Evolutionary conservation across 192 early-diverging fungal genomes (phyloP).

Genomic region (Backusella circina): DNA sequence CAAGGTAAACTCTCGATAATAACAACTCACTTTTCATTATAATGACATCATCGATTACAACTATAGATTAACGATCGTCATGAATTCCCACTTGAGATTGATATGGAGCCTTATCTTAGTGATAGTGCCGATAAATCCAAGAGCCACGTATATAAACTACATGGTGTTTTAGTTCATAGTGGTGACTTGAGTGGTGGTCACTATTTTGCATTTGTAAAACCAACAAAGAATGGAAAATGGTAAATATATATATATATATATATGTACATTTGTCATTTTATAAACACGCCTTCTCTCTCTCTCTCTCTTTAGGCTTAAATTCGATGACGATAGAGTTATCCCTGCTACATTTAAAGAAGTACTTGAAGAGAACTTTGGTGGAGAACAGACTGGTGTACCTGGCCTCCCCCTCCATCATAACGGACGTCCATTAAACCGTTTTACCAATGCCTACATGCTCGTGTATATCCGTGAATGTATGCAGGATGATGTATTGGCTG

Average conservation of each 20-base stretch:
- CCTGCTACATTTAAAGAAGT: slow-evolving; percentile 79
- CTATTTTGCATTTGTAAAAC: slow-evolving; percentile 89
- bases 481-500: slow-evolving; percentile 66
- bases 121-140: slow-evolving; percentile 60
- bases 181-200: slow-evolving; percentile 92
- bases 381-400: slow-evolving; percentile 47
- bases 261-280: background rate
- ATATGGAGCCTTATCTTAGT: slow-evolving; percentile 77
- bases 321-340: slow-evolving; percentile 93
- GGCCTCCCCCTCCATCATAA: slow-evolving; percentile 37
- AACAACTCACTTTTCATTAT: background rate
- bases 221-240: slow-evolving; percentile 78
- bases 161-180: slow-evolving; percentile 94
- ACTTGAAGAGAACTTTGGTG: slow-evolving; percentile 94
- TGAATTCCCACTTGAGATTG: slow-evolving; percentile 87
- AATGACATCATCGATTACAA: background rate
- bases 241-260: slow-evolving; percentile 1
- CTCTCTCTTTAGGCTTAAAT: slow-evolving; percentile 56
- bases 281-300: background rate
- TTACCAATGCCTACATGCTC: slow-evolving; percentile 99
- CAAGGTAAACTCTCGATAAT: slow-evolving; percentile 51
- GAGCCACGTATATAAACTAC: slow-evolving; percentile 75
- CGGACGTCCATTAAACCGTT: slow-evolving; percentile 65
- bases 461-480: slow-evolving; percentile 88
- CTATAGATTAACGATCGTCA: slow-evolving; percentile 89